A percentile compares a stretch with the other conserved stretches of the same genome.
phyloP scores from a whole-genome alignment of 2,329 filamentous ascomycete genomes.

The Exophiala spinifera region DNA sequence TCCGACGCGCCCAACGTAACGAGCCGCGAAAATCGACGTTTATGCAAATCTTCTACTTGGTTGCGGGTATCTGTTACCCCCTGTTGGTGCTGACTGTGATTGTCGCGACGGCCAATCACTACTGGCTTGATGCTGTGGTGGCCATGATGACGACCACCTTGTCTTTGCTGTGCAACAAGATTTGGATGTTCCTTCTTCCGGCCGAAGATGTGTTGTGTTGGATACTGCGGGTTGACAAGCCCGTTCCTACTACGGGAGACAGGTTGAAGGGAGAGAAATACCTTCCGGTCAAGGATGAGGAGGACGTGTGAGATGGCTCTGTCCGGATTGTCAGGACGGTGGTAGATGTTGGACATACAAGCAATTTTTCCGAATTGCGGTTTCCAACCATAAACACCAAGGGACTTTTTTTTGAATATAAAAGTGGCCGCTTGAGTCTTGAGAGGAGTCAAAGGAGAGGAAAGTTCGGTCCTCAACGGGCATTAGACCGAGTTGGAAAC shows the following conservation, averaged over 20 bases:
- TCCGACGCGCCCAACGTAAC: constrained; percentile 43
- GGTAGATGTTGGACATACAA: too few relatives aligned
- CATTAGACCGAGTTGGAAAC: too few relatives aligned
- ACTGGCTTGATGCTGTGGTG: constrained; percentile 54
- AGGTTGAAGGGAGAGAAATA: constrained; percentile 34
- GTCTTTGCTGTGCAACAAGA: constrained; percentile 48
- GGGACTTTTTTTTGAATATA: too few relatives aligned
- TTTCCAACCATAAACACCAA: too few relatives aligned
- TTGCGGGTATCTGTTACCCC: constrained; percentile 50
- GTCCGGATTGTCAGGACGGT: too few relatives aligned
- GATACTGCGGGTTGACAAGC: constrained; percentile 51
- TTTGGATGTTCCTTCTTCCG: constrained; percentile 52
- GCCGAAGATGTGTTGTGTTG: constrained; percentile 51
- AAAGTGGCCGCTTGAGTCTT: too few relatives aligned
- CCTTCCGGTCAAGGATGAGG: constrained; percentile 18
- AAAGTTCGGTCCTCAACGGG: too few relatives aligned
- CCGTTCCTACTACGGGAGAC: constrained; percentile 51
- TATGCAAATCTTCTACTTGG: constrained; percentile 37
- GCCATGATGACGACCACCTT: constrained; percentile 49
- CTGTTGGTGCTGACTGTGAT: constrained; percentile 51
- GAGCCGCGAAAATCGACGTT: constrained; percentile 39
- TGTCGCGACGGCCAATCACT: constrained; percentile 59
- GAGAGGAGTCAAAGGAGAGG: too few relatives aligned
- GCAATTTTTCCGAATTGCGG: too few relatives aligned
- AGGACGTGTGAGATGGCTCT: constrained; percentile 10